These are phyloP conservation scores for Xylaria acuta DNA, from an alignment of 495 filamentous ascomycete species.

Conservation along the genomic window DNA sequence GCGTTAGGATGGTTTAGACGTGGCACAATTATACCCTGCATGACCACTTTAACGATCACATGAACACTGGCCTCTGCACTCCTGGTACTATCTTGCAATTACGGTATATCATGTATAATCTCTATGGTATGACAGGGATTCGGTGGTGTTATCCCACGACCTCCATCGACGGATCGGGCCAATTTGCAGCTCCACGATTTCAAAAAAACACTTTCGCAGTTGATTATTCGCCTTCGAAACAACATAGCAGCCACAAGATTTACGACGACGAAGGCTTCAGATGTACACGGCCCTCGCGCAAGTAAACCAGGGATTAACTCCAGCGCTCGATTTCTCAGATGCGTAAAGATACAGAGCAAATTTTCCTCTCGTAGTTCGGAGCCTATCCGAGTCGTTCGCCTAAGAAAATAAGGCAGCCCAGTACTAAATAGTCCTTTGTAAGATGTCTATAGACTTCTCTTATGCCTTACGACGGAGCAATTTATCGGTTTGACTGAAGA, in stretches of 20 bases:
- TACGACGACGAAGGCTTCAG: not conserved
- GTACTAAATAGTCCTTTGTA: not conserved
- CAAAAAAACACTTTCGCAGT: not conserved
- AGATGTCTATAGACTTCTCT: not conserved
- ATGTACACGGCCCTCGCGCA: not conserved
- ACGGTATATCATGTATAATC: conserved; percentile 19
- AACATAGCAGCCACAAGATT: not conserved
- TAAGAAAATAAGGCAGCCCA: not conserved
- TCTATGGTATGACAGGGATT: not conserved
- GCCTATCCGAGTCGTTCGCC: not conserved
- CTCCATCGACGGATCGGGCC: not conserved
- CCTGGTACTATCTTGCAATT: not conserved
- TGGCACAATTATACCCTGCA: conserved; percentile 22
- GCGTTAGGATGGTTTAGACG: conserved; percentile 2
- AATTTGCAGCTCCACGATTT: not conserved
- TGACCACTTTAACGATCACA: not conserved
- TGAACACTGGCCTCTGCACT: not conserved
- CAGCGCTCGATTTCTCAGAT: not conserved
- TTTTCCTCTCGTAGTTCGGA: not conserved
- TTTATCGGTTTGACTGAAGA: conserved; percentile 49
- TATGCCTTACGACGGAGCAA: conserved; percentile 51
- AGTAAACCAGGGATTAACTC: not conserved
- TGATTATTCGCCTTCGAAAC: not conserved
- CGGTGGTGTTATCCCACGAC: not conserved
- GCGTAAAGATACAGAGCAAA: not conserved